Conservation (phyloP, 2,329 filamentous ascomycete species). For the Fonsecaea pugnacius region DNA sequence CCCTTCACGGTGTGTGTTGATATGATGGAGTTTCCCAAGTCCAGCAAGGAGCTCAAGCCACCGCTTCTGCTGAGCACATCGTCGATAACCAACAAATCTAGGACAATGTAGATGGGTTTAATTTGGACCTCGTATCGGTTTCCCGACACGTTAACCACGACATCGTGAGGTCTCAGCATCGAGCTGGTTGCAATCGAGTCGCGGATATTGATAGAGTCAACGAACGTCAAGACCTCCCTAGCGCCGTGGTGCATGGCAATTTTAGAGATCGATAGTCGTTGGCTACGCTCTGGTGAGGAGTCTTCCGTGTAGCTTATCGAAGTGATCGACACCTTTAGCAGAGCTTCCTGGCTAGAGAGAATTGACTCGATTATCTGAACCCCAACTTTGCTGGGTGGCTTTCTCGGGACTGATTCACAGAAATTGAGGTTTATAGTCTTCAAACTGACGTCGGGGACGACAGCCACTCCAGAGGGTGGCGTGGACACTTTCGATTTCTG, state of each 20-base stretch:
- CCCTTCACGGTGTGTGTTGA: conserved; percentile 65
- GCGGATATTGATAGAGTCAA: conserved; percentile 52
- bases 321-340: conserved; percentile 27
- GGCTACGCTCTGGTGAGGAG: conserved; percentile 1
- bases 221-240: conserved; percentile 58
- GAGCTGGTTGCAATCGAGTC: conserved; percentile 38
- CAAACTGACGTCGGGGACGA: conserved; percentile 17
- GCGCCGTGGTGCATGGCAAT: conserved; percentile 55
- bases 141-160: conserved; percentile 27
- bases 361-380: conserved; percentile 27
- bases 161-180: conserved; percentile 36
- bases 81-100: conserved; percentile 81
- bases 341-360: conserved; percentile 19
- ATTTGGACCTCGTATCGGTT: conserved; percentile 67
- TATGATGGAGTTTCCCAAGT: conserved; percentile 81
- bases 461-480: background rate
- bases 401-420: conserved; percentile 29
- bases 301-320: conserved; percentile 14
- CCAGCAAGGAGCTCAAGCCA: conserved; percentile 86
- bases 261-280: conserved; percentile 41
- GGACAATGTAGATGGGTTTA: conserved; percentile 72
- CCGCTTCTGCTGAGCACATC: conserved; percentile 88
- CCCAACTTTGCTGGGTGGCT: conserved; percentile 23
- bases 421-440: conserved; percentile 24
- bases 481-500: conserved; percentile 7